Conservation (phyloP, 2,329 filamentous ascomycete genomes). For the Alternaria ethzedia region DNA sequence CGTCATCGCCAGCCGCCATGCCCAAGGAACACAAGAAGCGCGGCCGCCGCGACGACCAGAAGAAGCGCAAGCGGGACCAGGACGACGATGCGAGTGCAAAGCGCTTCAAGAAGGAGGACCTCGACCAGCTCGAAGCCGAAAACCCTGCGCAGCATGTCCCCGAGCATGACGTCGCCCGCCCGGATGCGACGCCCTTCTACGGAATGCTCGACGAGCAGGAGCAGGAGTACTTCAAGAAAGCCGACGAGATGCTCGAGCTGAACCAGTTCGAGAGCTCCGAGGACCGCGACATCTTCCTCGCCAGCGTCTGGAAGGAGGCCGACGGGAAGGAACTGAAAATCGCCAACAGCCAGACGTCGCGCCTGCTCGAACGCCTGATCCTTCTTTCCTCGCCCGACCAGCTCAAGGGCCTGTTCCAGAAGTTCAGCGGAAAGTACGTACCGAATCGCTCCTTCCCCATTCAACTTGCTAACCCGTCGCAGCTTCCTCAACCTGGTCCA, state of each 20-base stretch:
- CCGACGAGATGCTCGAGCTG: constrained; percentile 86
- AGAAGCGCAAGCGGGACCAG: constrained; percentile 54
- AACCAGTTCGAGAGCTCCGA: constrained; percentile 84
- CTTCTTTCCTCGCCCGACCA: constrained; percentile 78
- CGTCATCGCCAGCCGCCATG: constrained; percentile 54
- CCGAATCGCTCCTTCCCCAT: background rate
- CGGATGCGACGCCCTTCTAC: constrained; percentile 77
- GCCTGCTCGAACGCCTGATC: constrained; percentile 90
- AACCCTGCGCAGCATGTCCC: constrained; percentile 27
- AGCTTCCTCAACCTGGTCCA: constrained; percentile 86
- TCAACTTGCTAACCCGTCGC: constrained; percentile 18
- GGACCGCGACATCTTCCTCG: constrained; percentile 62
- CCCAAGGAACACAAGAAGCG: constrained; percentile 66
- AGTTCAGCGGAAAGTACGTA: constrained; percentile 76
- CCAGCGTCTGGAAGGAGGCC: constrained; percentile 85
- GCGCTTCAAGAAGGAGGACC: constrained; percentile 35
- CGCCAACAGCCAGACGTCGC: constrained; percentile 91
- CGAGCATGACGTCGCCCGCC: constrained; percentile 40
- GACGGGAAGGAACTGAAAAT: constrained; percentile 94
- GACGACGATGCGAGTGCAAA: constrained; percentile 46
- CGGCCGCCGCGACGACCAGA: constrained; percentile 59
- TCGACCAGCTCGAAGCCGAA: constrained; percentile 19
- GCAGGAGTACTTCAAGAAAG: constrained; percentile 92
- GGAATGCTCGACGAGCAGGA: constrained; percentile 92
- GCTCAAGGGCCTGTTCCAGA: constrained; percentile 84